Evolutionary conservation across 2,329 filamentous ascomycete species (phyloP).

Genomic region (Mariannaea sp.): DNA sequence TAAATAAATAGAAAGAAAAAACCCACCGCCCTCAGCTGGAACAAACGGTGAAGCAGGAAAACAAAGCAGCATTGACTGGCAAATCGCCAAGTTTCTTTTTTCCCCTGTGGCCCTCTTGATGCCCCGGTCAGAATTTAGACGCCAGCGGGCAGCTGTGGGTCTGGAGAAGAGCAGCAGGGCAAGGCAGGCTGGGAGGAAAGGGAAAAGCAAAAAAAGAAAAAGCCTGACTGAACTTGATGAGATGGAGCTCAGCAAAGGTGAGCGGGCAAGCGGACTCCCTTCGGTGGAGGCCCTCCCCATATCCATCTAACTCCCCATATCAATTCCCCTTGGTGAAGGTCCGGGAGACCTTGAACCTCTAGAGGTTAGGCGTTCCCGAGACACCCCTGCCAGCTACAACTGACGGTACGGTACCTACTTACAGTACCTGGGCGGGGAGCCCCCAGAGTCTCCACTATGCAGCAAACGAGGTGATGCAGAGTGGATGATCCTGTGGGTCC

Average conservation of each 20-base stretch:
- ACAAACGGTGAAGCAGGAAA: no score
- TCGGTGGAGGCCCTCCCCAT: slow-evolving; percentile 4
- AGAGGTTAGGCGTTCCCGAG: slow-evolving; percentile 40
- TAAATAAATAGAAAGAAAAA: no score
- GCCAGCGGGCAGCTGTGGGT: background rate
- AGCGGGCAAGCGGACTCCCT: slow-evolving; percentile 16
- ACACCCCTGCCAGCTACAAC: slow-evolving; percentile 19
- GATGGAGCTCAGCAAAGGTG: slow-evolving; percentile 20
- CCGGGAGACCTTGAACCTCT: slow-evolving; percentile 38
- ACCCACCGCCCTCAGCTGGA: no score
- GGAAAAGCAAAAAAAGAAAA: slow-evolving; percentile 8
- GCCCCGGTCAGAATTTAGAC: background rate
- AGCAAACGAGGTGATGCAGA: slow-evolving; percentile 3
- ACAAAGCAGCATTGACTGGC: no score
- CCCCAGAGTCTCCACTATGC: background rate
- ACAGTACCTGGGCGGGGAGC: no score
- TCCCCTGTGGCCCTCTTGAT: background rate
- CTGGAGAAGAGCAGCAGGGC: no score
- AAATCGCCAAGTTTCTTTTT: no score
- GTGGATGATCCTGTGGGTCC: slow-evolving; percentile 1
- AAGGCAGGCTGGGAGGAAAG: no score
- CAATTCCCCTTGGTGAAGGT: slow-evolving; percentile 34
- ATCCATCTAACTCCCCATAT: no score
- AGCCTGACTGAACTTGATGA: no score
- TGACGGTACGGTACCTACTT: no score